phyloP scores from a whole-genome alignment of 257 asterid species.

The Solanum tacnaense region DNA sequence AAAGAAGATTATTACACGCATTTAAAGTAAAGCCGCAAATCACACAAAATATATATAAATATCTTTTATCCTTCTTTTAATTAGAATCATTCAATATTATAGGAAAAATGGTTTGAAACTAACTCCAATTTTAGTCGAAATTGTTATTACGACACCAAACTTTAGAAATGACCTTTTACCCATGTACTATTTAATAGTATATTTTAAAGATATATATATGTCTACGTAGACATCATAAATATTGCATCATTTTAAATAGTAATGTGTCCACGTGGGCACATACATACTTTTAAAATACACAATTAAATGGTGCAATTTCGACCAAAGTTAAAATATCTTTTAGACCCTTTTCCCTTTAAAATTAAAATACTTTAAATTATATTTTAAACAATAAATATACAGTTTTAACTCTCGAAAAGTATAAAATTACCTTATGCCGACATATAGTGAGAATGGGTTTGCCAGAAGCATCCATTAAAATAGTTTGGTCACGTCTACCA shows the following conservation, averaged over 20 bases:
- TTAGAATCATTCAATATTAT: too few relatives aligned
- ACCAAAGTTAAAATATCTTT: rapidly evolving
- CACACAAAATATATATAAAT: neutral
- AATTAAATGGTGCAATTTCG: too few relatives aligned
- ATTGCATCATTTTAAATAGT: too few relatives aligned
- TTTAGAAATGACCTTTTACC: rapidly evolving
- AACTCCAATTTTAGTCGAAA: rapidly evolving
- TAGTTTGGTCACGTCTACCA: slow-evolving; percentile 20
- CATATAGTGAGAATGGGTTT: slow-evolving; percentile 46
- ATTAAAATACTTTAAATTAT: too few relatives aligned
- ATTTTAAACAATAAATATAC: too few relatives aligned
- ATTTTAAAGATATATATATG: too few relatives aligned
- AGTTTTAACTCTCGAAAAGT: too few relatives aligned
- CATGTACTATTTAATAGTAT: too few relatives aligned
- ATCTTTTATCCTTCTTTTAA: too few relatives aligned
- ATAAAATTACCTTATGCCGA: slow-evolving; percentile 43
- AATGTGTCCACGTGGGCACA: rapidly evolving
- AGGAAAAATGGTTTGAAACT: rapidly evolving
- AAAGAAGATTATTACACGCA: too few relatives aligned
- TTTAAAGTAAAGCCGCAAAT: neutral
- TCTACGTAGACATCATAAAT: too few relatives aligned
- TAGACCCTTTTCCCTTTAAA: rapidly evolving
- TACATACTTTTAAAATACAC: too few relatives aligned
- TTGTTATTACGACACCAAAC: rapidly evolving
- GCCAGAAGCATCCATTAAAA: slow-evolving; percentile 73